phyloP scores from a whole-genome alignment of 768 basidiomycete genomes.

The Tulasnella sp. region DNA sequence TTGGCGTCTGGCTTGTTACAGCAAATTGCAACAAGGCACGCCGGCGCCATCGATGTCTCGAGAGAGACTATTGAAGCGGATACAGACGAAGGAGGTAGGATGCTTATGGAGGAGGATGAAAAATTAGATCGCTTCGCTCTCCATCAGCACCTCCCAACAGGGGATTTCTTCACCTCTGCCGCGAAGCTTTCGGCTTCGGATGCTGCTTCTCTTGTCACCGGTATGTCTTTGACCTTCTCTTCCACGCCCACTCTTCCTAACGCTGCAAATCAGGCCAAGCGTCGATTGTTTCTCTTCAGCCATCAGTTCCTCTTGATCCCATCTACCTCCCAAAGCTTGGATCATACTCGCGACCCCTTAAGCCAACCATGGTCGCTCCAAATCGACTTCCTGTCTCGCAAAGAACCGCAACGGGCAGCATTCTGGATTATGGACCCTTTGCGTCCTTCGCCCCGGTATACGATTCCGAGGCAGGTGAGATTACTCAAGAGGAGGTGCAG shows the following conservation, averaged over 20 bases:
- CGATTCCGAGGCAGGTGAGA: conserved; percentile 69
- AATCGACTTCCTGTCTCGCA: conserved; percentile 39
- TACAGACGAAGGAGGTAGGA: conserved; percentile 37
- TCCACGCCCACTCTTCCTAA: neutral
- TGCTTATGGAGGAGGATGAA: conserved; percentile 14
- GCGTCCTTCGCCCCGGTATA: conserved; percentile 75
- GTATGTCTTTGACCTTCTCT: neutral
- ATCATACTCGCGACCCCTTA: conserved; percentile 46
- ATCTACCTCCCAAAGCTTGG: conserved; percentile 49
- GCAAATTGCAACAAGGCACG: conserved; percentile 56
- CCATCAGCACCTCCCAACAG: conserved; percentile 71
- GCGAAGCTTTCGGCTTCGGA: conserved; percentile 36
- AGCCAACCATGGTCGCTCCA: conserved; percentile 32
- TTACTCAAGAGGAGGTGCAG: conserved; percentile 60
- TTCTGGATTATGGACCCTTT: conserved; percentile 74
- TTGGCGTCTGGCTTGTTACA: conserved; percentile 69
- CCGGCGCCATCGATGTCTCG: conserved; percentile 48
- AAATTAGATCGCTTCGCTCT: conserved; percentile 60
- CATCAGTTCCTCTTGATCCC: conserved; percentile 47
- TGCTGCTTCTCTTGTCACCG: conserved; percentile 24
- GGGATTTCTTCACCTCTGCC: conserved; percentile 72
- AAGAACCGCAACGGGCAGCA: conserved; percentile 59
- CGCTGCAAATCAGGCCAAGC: conserved; percentile 43
- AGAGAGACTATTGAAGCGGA: conserved; percentile 36
- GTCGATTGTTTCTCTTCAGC: conserved; percentile 68